phyloP scores from a whole-genome alignment of 352 stramenopile species.

The Phytopythium montanum region DNA sequence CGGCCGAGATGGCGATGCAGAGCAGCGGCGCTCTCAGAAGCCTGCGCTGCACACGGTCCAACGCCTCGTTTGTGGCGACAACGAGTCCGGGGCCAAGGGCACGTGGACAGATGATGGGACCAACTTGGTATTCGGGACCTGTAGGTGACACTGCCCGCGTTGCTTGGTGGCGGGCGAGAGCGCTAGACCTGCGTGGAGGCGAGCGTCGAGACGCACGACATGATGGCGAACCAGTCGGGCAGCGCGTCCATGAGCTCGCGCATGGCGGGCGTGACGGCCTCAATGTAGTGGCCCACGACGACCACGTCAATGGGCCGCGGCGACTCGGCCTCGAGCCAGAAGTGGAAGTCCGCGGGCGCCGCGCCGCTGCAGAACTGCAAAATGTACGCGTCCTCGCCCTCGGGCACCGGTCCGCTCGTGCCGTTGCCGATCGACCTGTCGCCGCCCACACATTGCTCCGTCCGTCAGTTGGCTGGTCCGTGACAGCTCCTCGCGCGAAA shows the following conservation, averaged over 20 bases:
- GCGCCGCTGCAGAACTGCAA: slow-evolving; percentile 65
- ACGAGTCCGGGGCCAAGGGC: too few species aligned
- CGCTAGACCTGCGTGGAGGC: slow-evolving; percentile 48
- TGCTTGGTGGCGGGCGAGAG: too few species aligned
- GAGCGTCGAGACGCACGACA: slow-evolving; percentile 55
- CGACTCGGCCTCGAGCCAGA: slow-evolving; percentile 69
- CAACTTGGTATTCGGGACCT: too few species aligned
- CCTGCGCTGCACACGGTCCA: too few species aligned
- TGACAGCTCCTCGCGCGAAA: background rate
- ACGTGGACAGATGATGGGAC: too few species aligned
- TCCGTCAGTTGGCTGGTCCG: background rate
- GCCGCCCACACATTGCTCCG: background rate
- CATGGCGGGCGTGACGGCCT: slow-evolving; percentile 46
- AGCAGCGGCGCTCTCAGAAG: too few species aligned
- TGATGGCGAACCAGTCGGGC: slow-evolving; percentile 43
- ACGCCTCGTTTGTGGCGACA: too few species aligned
- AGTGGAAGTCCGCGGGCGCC: slow-evolving; percentile 59
- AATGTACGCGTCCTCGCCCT: slow-evolving; percentile 69
- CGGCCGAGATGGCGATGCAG: too few species aligned
- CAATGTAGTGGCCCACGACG: slow-evolving; percentile 68
- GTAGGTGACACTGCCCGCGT: too few species aligned
- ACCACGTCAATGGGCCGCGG: slow-evolving; percentile 46
- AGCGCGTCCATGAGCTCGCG: slow-evolving; percentile 34
- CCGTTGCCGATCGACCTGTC: slow-evolving; percentile 68
- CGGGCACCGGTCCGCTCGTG: slow-evolving; percentile 41